Evolutionary conservation across 148 eudicot species (phyloP).

Genomic region (Fagopyrum homotropicum): DNA sequence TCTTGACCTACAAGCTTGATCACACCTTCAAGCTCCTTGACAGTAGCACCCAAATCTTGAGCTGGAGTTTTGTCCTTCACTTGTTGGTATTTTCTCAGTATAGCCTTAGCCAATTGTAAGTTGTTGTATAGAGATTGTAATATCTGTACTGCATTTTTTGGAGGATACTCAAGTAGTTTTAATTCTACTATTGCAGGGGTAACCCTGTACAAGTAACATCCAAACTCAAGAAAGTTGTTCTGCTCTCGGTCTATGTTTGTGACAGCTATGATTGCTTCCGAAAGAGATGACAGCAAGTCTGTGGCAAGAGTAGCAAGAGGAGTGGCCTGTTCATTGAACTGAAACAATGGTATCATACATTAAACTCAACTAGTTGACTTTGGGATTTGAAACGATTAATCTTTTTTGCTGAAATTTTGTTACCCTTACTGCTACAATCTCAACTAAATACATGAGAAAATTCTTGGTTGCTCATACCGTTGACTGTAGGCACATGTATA

Average conservation of each 20-base stretch:
- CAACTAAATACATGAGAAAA: neutral
- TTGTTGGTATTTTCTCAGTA: slow-evolving; percentile 22
- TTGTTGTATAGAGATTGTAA: slow-evolving; percentile 38
- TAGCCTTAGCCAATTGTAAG: slow-evolving; percentile 32
- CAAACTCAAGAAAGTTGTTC: slow-evolving; percentile 39
- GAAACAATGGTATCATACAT: slow-evolving; percentile 8
- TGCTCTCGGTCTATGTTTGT: slow-evolving; percentile 29
- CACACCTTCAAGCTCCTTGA: slow-evolving; percentile 47
- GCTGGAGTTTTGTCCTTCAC: slow-evolving; percentile 15
- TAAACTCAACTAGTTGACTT: neutral
- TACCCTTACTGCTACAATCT: neutral
- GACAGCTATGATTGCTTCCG: slow-evolving; percentile 39
- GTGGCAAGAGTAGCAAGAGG: slow-evolving; percentile 23
- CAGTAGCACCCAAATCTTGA: slow-evolving; percentile 20
- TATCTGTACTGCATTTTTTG: slow-evolving; percentile 23
- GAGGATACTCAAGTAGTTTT: slow-evolving; percentile 25
- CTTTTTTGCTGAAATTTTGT: too few species aligned
- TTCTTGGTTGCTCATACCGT: neutral
- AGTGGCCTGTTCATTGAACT: slow-evolving; percentile 27
- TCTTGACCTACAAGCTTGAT: slow-evolving; percentile 51
- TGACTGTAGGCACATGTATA: neutral
- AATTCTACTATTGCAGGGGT: slow-evolving; percentile 50
- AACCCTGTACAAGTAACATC: slow-evolving; percentile 52
- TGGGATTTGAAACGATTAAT: too few species aligned
- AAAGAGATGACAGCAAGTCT: slow-evolving; percentile 34